Evolutionary conservation across 2,329 filamentous ascomycete species (phyloP), one percentile per base, ranked within the genome.

Genomic region (Cadophora gregata): DNA sequence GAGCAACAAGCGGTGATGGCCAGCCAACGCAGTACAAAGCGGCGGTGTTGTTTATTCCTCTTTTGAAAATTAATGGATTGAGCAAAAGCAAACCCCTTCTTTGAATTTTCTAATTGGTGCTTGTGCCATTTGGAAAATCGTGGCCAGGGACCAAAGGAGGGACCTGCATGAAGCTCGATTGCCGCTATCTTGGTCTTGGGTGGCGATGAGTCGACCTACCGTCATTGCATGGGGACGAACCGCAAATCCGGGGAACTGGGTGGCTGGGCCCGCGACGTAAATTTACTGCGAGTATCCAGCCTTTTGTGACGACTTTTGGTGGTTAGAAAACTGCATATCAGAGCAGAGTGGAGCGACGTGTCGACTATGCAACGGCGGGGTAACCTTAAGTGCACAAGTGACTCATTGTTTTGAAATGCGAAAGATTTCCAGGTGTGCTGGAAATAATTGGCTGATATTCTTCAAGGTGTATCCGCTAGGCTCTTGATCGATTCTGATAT

Each of bases 341-440:
- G 25, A 47, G 21, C 24, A 59, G 63, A 47, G 24, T 59, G 31
- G 27, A 59, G 24, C 24, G 36, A 29, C 25, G 12, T 6, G 12
- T 47, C 48, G 48, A 31, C 67, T 67, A 67, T 70, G 67, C 69
- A 67, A 55, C 55, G 42, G 58, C 47, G 38, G 55, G 63, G 67
- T 33, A 60, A 25, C 19, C 6, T n/a, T n/a, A n/a, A n/a, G n/a
- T n/a, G 42, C 8, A 21, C 8, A 24, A 59, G 50, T 66, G 65
- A 65, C 27, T 67, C 64, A 68, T 68, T 65, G 67, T 45, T 33
- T 31, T 33, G 45, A 31, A 21, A n/a, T n/a, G 31, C 27, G 48
- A 55, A 56, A 48, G 36, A 27, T 31, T 27, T 12, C 5, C 7
- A 21, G 5, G 42, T 5, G 10, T 47, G 36, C 47, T 9, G 60